These are phyloP conservation scores for Apiotrichum veenhuisii DNA, from an alignment of 1,284 basidiomycete species.

Conservation along the genomic window DNA sequence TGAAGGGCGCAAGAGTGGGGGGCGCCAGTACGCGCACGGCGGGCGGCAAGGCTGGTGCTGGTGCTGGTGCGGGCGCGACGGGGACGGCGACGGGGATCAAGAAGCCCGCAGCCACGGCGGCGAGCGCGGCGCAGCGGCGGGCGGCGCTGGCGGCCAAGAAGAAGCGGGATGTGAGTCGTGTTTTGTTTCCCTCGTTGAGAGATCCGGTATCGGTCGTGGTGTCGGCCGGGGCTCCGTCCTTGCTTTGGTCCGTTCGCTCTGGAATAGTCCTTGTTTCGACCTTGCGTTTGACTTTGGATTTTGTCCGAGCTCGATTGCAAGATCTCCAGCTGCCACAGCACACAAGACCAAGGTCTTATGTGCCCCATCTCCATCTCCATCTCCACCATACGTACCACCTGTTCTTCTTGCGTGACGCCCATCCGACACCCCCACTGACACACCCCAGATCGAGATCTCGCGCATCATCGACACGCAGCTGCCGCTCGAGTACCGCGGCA, in stretches of 20 bases:
- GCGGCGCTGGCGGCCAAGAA: conserved; percentile 63
- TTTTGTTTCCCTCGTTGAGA: not conserved
- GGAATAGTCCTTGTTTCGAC: too few species aligned
- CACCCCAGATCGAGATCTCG: conserved; percentile 55
- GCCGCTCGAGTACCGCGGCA: conserved; percentile 82
- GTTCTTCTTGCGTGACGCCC: not conserved
- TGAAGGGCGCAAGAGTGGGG: not conserved
- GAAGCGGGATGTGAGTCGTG: conserved; percentile 55
- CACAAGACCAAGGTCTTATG: too few species aligned
- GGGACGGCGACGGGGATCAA: not conserved
- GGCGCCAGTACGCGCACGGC: too few species aligned
- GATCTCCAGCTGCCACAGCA: too few species aligned
- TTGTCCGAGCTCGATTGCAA: too few species aligned
- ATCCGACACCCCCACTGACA: not conserved
- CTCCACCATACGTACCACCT: too few species aligned
- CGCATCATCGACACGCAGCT: conserved; percentile 66
- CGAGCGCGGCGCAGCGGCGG: conserved; percentile 22
- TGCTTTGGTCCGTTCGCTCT: not conserved
- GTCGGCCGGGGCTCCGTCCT: too few species aligned
- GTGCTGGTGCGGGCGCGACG: not conserved
- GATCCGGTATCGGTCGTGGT: too few species aligned
- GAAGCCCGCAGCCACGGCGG: not conserved
- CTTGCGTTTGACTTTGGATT: too few species aligned
- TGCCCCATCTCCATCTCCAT: too few species aligned
- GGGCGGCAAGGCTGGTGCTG: not conserved